Percentiles rank a stretch among this genome's conserved stretches.
These are phyloP conservation scores for Prunus fruticosa DNA, from an alignment of 306 rosid species.

Conservation along the genomic window DNA sequence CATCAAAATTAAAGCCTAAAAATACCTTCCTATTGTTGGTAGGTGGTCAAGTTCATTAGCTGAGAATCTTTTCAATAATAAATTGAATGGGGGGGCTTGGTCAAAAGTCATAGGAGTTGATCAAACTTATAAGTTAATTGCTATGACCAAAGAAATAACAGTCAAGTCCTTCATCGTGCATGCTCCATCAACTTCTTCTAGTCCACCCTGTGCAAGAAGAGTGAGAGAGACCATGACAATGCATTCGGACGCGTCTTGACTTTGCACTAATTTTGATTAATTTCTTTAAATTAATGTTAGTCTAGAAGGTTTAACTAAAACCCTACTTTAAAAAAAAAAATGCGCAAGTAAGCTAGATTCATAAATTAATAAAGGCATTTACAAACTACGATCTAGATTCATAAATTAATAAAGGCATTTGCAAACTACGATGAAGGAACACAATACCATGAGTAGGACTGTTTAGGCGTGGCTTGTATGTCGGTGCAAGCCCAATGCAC, in stretches of 20 bases:
- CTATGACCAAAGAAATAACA: neutral
- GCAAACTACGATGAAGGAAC: too few species aligned
- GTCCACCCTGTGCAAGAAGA: neutral
- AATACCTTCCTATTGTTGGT: neutral
- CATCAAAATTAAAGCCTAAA: neutral
- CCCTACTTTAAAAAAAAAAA: too few species aligned
- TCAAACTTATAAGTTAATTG: neutral
- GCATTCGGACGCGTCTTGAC: neutral
- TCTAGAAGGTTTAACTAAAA: neutral
- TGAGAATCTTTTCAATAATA: neutral
- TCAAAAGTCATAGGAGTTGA: neutral
- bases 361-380: too few species aligned
- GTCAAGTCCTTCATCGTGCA: neutral
- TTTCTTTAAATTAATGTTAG: neutral
- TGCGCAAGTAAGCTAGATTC: too few species aligned
- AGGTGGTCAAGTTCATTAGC: neutral
- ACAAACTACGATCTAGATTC: too few species aligned
- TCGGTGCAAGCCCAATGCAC: too few species aligned
- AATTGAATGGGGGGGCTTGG: neutral
- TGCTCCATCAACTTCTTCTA: neutral
- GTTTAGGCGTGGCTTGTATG: too few species aligned
- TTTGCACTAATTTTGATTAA: neutral
- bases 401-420: too few species aligned
- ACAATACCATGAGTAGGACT: too few species aligned
- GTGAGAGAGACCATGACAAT: neutral